A percentile compares a stretch with the other conserved stretches of the same genome.
These are phyloP conservation scores for Lactarius deliciosus DNA, from an alignment of 768 basidiomycete genomes.

Conservation along the genomic window DNA sequence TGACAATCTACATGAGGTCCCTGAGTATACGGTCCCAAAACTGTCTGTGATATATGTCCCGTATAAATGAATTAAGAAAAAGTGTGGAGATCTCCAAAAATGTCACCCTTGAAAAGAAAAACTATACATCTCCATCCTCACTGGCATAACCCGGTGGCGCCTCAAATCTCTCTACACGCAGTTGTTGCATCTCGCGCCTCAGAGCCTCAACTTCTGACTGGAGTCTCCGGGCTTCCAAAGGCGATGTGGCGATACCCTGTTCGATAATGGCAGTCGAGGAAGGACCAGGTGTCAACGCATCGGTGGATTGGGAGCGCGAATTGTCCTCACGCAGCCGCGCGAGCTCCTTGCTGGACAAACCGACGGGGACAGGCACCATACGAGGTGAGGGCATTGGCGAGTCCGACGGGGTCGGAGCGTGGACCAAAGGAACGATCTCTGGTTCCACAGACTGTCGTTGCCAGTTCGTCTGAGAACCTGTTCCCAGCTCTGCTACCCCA, in stretches of 20 bases:
- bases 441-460: not conserved
- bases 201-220: constrained; percentile 34
- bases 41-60: too few species aligned
- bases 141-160: constrained; percentile 33
- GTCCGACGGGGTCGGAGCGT: not conserved
- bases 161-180: constrained; percentile 30
- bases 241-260: not conserved
- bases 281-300: not conserved
- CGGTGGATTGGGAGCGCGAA: not conserved
- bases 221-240: not conserved
- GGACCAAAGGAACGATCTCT: not conserved
- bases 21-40: too few species aligned
- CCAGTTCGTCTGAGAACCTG: not conserved
- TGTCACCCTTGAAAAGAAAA: too few species aligned
- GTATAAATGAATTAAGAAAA: too few species aligned
- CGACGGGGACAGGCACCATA: not conserved
- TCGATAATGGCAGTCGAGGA: not conserved
- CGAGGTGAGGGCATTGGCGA: not conserved
- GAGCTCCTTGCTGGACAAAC: constrained; percentile 23
- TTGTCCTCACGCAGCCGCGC: constrained; percentile 14
- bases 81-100: too few species aligned
- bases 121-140: not conserved
- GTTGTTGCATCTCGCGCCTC: constrained; percentile 32
- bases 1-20: too few species aligned
- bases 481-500: not conserved